phyloP scores from a whole-genome alignment of 176 grass and related monocot genomes.

The Eragrostis nindensis region DNA sequence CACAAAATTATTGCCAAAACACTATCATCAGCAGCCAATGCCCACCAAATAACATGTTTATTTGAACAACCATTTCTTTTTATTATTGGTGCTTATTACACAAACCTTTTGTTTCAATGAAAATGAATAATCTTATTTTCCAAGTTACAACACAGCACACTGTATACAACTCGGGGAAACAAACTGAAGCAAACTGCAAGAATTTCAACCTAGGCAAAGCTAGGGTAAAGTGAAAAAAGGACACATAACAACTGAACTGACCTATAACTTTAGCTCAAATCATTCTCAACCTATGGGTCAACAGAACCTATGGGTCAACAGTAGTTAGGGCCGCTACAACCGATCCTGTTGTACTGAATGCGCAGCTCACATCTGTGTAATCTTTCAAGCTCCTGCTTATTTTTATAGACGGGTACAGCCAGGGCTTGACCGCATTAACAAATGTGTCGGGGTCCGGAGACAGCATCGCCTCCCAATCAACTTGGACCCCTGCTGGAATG shows the following conservation, averaged over 20 bases:
- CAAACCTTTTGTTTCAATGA: background rate
- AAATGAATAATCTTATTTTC: slow-evolving; percentile 31
- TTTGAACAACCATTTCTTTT: background rate
- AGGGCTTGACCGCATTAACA: slow-evolving; percentile 60
- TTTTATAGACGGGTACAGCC: slow-evolving; percentile 80
- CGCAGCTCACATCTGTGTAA: slow-evolving; percentile 61
- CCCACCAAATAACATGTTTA: background rate
- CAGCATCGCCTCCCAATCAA: slow-evolving; percentile 97
- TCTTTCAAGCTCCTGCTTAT: slow-evolving; percentile 73
- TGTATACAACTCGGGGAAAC: slow-evolving; percentile 16
- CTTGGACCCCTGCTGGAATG: slow-evolving; percentile 74
- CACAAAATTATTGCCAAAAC: too few species aligned
- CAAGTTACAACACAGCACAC: slow-evolving; percentile 36
- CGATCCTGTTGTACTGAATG: slow-evolving; percentile 80
- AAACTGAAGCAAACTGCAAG: background rate
- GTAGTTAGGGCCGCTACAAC: slow-evolving; percentile 80
- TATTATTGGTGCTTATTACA: slow-evolving; percentile 31
- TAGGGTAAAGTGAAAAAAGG: slow-evolving; percentile 28
- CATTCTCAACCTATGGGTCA: slow-evolving; percentile 22
- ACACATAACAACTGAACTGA: slow-evolving; percentile 11
- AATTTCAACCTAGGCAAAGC: background rate
- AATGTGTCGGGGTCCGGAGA: slow-evolving; percentile 61
- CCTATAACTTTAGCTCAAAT: slow-evolving; percentile 19
- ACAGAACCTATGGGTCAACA: slow-evolving; percentile 14
- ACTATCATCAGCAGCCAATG: too few species aligned